Conservation (phyloP, 352 stramenopile genomes). For the Globisporangium canariense region DNA sequence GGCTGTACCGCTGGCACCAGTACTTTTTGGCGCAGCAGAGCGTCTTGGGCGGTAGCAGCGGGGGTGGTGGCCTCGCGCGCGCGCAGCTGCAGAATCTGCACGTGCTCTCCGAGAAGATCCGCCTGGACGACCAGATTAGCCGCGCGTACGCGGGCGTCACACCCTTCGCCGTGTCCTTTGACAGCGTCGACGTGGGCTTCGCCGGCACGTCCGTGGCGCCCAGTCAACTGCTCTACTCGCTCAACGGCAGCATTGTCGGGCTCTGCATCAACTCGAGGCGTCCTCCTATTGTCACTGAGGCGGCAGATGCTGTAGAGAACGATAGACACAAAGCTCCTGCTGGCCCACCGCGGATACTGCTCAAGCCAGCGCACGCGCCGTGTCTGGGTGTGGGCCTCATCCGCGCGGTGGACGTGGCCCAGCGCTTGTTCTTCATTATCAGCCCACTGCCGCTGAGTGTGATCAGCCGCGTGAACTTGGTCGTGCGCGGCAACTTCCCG, state of each 20-base stretch:
- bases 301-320: background rate
- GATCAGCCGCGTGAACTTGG: constrained; percentile 64
- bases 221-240: constrained; percentile 67
- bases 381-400: constrained; percentile 70
- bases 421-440: constrained; percentile 58
- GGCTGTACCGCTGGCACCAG: constrained; percentile 70
- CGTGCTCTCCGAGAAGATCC: constrained; percentile 67
- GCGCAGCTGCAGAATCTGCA: constrained; percentile 63
- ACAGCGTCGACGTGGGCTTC: constrained; percentile 60
- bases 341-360: constrained; percentile 47
- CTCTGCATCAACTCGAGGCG: constrained; percentile 56
- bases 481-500: constrained; percentile 65
- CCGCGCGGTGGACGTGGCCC: constrained; percentile 51
- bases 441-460: constrained; percentile 54
- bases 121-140: constrained; percentile 47
- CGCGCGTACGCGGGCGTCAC: constrained; percentile 41
- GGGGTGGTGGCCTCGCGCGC: constrained; percentile 25
- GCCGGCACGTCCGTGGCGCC: constrained; percentile 54
- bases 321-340: background rate
- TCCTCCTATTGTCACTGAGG: background rate
- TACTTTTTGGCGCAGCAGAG: constrained; percentile 64
- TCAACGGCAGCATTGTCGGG: constrained; percentile 72
- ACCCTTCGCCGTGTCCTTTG: constrained; percentile 55
- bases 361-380: constrained; percentile 49
- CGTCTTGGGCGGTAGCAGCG: constrained; percentile 10